These are phyloP conservation scores for Monilinia polystroma DNA, from an alignment of 2,329 filamentous ascomycete species.

Conservation along the genomic window DNA sequence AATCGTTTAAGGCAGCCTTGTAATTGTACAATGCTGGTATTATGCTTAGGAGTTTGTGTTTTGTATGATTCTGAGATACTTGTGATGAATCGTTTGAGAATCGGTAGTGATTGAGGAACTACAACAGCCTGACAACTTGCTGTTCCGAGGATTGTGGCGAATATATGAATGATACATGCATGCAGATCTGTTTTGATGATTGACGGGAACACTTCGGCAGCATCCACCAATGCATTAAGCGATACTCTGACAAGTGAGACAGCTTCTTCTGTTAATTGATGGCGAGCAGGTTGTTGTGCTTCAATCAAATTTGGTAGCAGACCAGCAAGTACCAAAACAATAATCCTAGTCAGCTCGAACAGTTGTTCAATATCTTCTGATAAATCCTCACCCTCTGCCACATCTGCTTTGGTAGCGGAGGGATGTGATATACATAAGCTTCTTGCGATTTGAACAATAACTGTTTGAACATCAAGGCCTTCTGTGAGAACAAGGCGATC, in stretches of 20 bases:
- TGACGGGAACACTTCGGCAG: constrained; percentile 90
- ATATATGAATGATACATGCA: constrained; percentile 95
- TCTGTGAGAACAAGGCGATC: constrained; percentile 92
- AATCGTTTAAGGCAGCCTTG: constrained; percentile 81
- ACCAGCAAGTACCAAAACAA: constrained; percentile 86
- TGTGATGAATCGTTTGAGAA: constrained; percentile 85
- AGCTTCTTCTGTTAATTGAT: constrained; percentile 84
- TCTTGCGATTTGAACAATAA: constrained; percentile 91
- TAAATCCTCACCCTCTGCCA: constrained; percentile 70
- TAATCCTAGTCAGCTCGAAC: constrained; percentile 94
- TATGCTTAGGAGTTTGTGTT: constrained; percentile 42
- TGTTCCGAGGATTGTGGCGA: constrained; percentile 87
- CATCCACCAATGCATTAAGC: constrained; percentile 86
- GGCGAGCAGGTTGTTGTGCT: constrained; percentile 58
- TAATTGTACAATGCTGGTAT: constrained; percentile 54
- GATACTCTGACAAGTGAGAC: constrained; percentile 76
- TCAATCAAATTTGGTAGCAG: constrained; percentile 80
- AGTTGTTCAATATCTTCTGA: constrained; percentile 98
- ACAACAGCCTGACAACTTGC: constrained; percentile 84
- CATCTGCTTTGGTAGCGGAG: constrained; percentile 70
- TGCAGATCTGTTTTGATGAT: constrained; percentile 97
- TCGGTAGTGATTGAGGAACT: constrained; percentile 84
- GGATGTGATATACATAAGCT: constrained; percentile 89
- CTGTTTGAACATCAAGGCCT: constrained; percentile 79
- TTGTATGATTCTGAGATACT: constrained; percentile 60